Percentiles rank a stretch among this genome's conserved stretches.
phyloP scores from a whole-genome alignment of 1,139 yeast genomes.

The Petasospora rhodanensis region DNA sequence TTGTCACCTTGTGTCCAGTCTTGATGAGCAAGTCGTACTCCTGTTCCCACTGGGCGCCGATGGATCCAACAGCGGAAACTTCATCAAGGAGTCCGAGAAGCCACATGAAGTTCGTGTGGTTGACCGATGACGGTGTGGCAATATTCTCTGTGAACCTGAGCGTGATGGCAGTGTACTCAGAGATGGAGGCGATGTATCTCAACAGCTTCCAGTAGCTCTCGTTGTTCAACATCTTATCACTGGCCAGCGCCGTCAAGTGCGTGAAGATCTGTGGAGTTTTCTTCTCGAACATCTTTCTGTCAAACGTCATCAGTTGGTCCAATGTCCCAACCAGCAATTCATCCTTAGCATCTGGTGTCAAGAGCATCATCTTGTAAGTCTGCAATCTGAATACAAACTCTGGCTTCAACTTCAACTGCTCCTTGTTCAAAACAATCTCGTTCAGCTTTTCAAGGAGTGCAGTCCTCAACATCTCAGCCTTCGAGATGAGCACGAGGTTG shows the following conservation, averaged over 20 bases:
- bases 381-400: slow-evolving; percentile 17
- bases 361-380: slow-evolving; percentile 20
- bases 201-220: slow-evolving; percentile 64
- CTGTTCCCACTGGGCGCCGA: slow-evolving; percentile 75
- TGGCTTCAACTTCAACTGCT: slow-evolving; percentile 7
- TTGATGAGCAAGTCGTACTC: slow-evolving; percentile 42
- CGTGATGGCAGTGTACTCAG: slow-evolving; percentile 45
- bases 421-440: slow-evolving; percentile 4
- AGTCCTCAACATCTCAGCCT: not conserved
- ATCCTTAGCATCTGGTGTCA: slow-evolving; percentile 3
- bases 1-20: slow-evolving; percentile 38
- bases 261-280: slow-evolving; percentile 48
- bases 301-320: slow-evolving; percentile 18
- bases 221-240: slow-evolving; percentile 38
- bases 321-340: slow-evolving; percentile 5
- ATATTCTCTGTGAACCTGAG: slow-evolving; percentile 46
- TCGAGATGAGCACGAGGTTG: slow-evolving; percentile 18
- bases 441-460: slow-evolving; percentile 13
- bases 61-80: slow-evolving; percentile 75
- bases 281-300: slow-evolving; percentile 25
- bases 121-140: slow-evolving; percentile 33
- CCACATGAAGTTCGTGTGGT: slow-evolving; percentile 52
- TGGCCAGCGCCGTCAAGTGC: slow-evolving; percentile 42
- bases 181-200: slow-evolving; percentile 52
- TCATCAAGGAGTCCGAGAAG: slow-evolving; percentile 72